These are phyloP conservation scores for Sclerotinia minor DNA, from an alignment of 2,329 filamentous ascomycete species.

Conservation along the genomic window DNA sequence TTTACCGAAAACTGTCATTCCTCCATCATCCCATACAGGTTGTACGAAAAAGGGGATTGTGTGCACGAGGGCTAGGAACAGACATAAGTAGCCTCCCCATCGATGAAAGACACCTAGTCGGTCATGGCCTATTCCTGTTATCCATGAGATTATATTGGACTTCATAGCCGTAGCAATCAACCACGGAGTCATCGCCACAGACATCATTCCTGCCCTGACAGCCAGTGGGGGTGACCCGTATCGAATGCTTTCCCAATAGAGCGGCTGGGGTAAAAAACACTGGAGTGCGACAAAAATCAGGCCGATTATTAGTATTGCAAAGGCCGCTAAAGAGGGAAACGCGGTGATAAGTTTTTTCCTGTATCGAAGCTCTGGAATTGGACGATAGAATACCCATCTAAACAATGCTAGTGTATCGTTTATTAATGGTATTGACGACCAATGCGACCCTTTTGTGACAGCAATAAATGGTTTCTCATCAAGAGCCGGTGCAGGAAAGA, in stretches of 20 bases:
- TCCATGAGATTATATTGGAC: slow-evolving; percentile 76
- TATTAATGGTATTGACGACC: slow-evolving; percentile 71
- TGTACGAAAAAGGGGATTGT: slow-evolving; percentile 87
- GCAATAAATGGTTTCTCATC: slow-evolving; percentile 55
- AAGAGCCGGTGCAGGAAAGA: slow-evolving; percentile 67
- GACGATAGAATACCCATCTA: slow-evolving; percentile 85
- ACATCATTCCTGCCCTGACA: slow-evolving; percentile 85
- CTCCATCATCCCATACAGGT: slow-evolving; percentile 79
- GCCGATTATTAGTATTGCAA: slow-evolving; percentile 66
- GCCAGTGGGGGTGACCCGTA: slow-evolving; percentile 87
- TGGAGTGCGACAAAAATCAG: slow-evolving; percentile 75
- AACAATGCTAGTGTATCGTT: slow-evolving; percentile 82
- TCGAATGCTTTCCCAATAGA: slow-evolving; percentile 85
- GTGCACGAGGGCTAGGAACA: slow-evolving; percentile 81
- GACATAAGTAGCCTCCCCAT: slow-evolving; percentile 84
- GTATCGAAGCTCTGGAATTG: slow-evolving; percentile 72
- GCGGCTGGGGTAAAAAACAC: slow-evolving; percentile 81
- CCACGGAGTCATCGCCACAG: slow-evolving; percentile 89
- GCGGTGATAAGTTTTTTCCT: slow-evolving; percentile 65
- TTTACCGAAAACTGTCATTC: slow-evolving; percentile 66
- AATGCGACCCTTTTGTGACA: slow-evolving; percentile 64
- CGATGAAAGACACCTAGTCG: slow-evolving; percentile 89
- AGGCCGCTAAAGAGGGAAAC: slow-evolving; percentile 76
- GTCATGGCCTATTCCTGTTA: slow-evolving; percentile 91
- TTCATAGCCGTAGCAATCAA: slow-evolving; percentile 89